phyloP scores from a whole-genome alignment of 345 rosid genomes.

The Draba incana region DNA sequence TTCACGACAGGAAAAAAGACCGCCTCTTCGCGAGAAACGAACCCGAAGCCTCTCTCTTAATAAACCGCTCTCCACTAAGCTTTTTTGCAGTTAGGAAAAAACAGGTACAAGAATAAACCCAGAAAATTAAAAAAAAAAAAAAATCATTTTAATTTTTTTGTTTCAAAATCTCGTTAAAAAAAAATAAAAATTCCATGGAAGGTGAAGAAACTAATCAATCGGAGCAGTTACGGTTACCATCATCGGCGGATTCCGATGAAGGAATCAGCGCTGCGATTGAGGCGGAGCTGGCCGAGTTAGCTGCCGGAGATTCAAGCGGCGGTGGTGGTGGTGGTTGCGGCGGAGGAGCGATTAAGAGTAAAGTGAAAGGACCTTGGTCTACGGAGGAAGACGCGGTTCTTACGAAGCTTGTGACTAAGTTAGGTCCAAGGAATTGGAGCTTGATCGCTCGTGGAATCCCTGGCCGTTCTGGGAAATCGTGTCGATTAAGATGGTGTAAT shows the following conservation, averaged over 20 bases:
- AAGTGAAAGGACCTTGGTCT: constrained; percentile 84
- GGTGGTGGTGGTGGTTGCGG: constrained; percentile 32
- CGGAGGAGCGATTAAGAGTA: constrained; percentile 38
- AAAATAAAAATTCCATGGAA: constrained; percentile 21
- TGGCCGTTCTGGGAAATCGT: constrained; percentile 84
- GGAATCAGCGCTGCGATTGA: constrained; percentile 40
- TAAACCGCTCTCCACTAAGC: constrained; percentile 33
- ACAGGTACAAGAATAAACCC: constrained; percentile 44
- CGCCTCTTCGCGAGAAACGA: constrained; percentile 12
- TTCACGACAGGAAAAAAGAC: constrained; percentile 8
- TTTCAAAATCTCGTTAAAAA: constrained; percentile 16
- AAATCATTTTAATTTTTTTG: not conserved
- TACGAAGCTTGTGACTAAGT: constrained; percentile 58
- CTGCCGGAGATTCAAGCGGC: constrained; percentile 42
- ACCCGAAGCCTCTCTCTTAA: not conserved
- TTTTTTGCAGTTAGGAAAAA: constrained; percentile 57
- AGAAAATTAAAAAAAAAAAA: not conserved
- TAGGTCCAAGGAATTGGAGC: constrained; percentile 87
- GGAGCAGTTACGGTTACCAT: constrained; percentile 38
- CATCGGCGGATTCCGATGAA: constrained; percentile 34
- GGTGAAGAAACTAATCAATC: constrained; percentile 34
- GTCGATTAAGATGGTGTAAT: constrained; percentile 85
- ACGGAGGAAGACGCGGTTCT: constrained; percentile 78
- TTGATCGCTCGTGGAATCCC: constrained; percentile 82
- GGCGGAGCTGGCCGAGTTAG: constrained; percentile 38